Evolutionary conservation across 2,329 filamentous ascomycete species (phyloP), one percentile per base, ranked within the genome.

Genomic region (Pseudogymnoascus sp.): DNA sequence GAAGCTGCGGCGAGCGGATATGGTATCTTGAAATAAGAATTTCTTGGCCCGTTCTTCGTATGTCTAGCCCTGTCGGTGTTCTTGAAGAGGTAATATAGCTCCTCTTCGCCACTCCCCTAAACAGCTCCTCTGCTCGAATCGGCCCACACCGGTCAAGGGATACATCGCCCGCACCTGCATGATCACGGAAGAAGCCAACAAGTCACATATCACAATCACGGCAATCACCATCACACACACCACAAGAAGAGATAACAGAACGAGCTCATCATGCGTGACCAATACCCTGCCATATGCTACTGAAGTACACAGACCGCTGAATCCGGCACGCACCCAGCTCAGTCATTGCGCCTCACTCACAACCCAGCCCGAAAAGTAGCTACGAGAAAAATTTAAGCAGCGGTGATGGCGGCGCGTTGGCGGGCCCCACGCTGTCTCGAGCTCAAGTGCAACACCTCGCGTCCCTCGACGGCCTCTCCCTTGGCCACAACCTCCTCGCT

Each of bases 401-500:
- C 80, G 71, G 83, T 84, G 76, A 88, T 83, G 76, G 85, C 85
- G 79, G 82, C 79, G 78, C 82, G 84, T 73, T 82, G 74, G 71
- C 83, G 84, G 72, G 79, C 78, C 77, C 91, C 95, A 78, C 93
- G 92, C 87, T 99, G 95, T 85, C 93, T 90, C 76, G 90, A 91
- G 85, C 80, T 90, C 76, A 99, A 85, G 79, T 88, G 90, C 70
- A 79, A 74, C 67, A 80, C 77, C 72, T 88, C 84, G 72, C 86
- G 86, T 74, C 82, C 81, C 69, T 81, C 83, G 73, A 86, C 83
- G 68, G 85, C 78, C 72, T 87, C 84, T 68, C 87, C 87, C 89
- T 99, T 99, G 83, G 93, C 86, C 74, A 99, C 91, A 74, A 89
- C 86, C 86, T 99, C 96, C 77, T 96, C 90, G 75, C 85, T 92